Base-by-base conservation (phyloP, 1,284 basidiomycete genomes). In the Irpex sp. region DNA sequence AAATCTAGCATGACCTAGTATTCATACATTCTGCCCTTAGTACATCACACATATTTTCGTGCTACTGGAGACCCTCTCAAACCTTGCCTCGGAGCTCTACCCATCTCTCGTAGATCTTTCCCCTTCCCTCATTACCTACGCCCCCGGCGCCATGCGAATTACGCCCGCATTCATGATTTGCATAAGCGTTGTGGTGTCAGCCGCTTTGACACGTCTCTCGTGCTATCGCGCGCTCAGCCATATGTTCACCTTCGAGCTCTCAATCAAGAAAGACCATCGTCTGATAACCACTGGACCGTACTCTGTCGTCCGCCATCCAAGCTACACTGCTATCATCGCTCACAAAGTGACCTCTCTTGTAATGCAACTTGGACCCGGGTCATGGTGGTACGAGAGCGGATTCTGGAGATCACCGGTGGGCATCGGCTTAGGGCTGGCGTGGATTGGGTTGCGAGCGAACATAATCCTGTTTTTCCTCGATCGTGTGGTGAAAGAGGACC, bases 191-290 rank as follows among this genome's bases (percentile, higher is more conserved):
- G 8, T 39, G 8, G 49, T 9, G 19, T 15, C 21, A 13, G 49
- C 17, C 49, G 21, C 49, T 17, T 19, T 56, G 15, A 13, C 37
- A 13, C 60, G 60, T 5, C 11, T 61, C 15, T n/a, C 8, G 0
- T 56, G 60, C 31, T 61, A 56, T 33, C 13, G 54, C 39, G 17
- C 33, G 5, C 47, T 60, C 17, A 43, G 19, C 13, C 37, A 33
- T 43, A 11, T 60, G 17, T 63, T 63, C 21, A 63, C 57, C 3
- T 60, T 57, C 53, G 50, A 63, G 46, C 33, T 61, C 47, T 39
- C 49, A 19, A 36, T 61, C 31, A 47, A 43, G 6, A 26, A 55
- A 26, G 43, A 61, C 37, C 60, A 61, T 36, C 26, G 39, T 13
- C 54, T 58, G 6, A 39, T 61, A 51, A 64, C 61, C 3, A 50